A percentile compares a stretch with the other conserved stretches of the same genome.
Conservation (phyloP, 75 land plant species). For the Pinus albicaulis region DNA sequence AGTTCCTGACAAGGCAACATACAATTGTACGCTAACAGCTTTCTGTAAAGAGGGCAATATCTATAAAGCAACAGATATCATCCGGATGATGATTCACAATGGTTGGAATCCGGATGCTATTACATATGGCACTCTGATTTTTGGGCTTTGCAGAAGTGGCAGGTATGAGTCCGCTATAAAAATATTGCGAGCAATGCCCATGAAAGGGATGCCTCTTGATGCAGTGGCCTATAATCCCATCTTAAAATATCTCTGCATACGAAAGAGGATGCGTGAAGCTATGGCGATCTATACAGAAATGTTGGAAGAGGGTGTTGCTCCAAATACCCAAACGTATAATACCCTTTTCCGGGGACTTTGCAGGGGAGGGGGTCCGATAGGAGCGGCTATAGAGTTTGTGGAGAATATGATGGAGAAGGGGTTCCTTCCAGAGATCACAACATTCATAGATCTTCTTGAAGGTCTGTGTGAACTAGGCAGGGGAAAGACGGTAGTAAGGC, state of each 20-base stretch:
- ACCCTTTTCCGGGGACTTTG: conserved; percentile 63
- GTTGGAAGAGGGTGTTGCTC: conserved; percentile 39
- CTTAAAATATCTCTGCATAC: conserved; percentile 44
- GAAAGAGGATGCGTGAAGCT: conserved; percentile 38
- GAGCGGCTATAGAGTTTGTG: conserved; percentile 54
- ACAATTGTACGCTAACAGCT: background rate
- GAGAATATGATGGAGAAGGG: conserved; percentile 57
- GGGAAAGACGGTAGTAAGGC: conserved; percentile 40
- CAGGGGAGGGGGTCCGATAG: conserved; percentile 56
- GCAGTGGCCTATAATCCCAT: conserved; percentile 71
- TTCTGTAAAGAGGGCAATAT: background rate
- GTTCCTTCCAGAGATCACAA: conserved; percentile 42
- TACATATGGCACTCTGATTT: conserved; percentile 50
- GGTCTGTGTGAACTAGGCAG: conserved; percentile 44
- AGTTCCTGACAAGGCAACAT: conserved; percentile 1
- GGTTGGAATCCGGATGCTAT: conserved; percentile 32
- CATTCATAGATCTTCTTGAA: conserved; percentile 54
- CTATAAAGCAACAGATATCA: background rate
- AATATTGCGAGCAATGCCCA: conserved; percentile 34
- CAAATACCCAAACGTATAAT: conserved; percentile 47
- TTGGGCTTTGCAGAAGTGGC: conserved; percentile 43
- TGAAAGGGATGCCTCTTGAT: conserved; percentile 40
- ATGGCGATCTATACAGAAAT: conserved; percentile 59
- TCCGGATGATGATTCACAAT: background rate
- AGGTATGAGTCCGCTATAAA: conserved; percentile 40